Evolutionary conservation across 2,329 filamentous ascomycete genomes (phyloP), one percentile per base, ranked within the genome.

Genomic region (Colletotrichum costaricense): DNA sequence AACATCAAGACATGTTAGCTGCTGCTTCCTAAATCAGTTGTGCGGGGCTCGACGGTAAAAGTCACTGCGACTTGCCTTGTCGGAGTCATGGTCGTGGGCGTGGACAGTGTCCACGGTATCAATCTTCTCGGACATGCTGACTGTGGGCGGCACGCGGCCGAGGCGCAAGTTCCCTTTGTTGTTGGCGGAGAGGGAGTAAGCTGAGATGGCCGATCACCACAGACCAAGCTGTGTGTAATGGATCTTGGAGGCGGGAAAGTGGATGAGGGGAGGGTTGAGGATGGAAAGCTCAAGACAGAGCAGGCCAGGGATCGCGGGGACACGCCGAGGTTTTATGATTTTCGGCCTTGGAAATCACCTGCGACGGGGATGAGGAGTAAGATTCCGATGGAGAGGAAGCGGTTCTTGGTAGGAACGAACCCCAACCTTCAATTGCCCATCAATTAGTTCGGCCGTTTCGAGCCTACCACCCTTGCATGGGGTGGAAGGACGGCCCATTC

Each of bases 261-360:
- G 63, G 38, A 59, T 60, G 58, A 26, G n/a, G 22, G 70, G 70
- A 73, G 52, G 72, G 69, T 46, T 67, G 74, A 73, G 58, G 69
- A 73, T 63, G 65, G 66, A 67, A 35, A 68, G 58, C 70, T 70
- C 54, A 46, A 68, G 73, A 72, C 58, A 62, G 67, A 63, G 54
- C 9, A 56, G 58, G 58, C 63, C 57, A 72, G 59, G 64, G 72
- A 74, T 67, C 56, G 65, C 46, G 72, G 72, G 68, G 52, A 65
- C 65, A 56, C 26, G 65, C 60, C 63, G 62, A 67, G 74, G 63
- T 73, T 75, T 75, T 75, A 75, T 75, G 68, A 74, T 62, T 70
- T 75, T 75, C 62, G 49, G 56, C n/a, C 11, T 42, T 54, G n/a
- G 54, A 12, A 35, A 28, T 69, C 46, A 19, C 56, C 60, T 57